Conservation (phyloP, 73 alveolate species). For the Urostyla sp. region DNA sequence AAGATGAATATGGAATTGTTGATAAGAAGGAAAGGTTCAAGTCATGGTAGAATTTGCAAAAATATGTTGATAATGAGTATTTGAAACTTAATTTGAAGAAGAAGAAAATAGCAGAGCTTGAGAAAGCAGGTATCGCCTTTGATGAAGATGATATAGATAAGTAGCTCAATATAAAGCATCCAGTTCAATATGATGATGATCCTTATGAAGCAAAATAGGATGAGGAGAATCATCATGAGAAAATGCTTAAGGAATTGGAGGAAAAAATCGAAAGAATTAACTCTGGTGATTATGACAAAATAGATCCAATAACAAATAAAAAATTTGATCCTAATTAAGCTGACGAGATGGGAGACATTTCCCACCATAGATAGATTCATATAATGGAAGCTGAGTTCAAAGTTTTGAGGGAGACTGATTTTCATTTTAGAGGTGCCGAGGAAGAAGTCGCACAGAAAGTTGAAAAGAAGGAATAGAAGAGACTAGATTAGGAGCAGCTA, state of each 20-base stretch:
- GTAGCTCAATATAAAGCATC: not conserved
- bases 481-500: too few species aligned
- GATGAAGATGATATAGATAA: constrained; percentile 33
- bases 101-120: constrained; percentile 6
- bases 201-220: constrained; percentile 1
- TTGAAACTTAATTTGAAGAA: not conserved
- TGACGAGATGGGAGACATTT: too few species aligned
- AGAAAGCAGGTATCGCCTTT: constrained; percentile 16
- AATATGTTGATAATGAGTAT: not conserved
- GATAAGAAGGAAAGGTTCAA: not conserved
- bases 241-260: not conserved
- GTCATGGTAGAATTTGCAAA: constrained; percentile 3
- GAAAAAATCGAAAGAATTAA: not conserved
- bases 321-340: too few species aligned
- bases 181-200: constrained; percentile 14
- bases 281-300: not conserved
- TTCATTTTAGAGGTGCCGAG: not conserved
- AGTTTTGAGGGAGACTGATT: not conserved
- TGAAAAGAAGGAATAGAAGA: too few species aligned
- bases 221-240: not conserved
- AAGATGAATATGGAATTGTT: constrained; percentile 6
- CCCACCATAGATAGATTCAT: too few species aligned
- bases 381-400: not conserved
- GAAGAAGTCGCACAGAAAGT: too few species aligned
- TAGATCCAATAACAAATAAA: too few species aligned